Evolutionary conservation across 129 eudicot genomes (phyloP).

Genomic region (Flaveria ramosissima): DNA sequence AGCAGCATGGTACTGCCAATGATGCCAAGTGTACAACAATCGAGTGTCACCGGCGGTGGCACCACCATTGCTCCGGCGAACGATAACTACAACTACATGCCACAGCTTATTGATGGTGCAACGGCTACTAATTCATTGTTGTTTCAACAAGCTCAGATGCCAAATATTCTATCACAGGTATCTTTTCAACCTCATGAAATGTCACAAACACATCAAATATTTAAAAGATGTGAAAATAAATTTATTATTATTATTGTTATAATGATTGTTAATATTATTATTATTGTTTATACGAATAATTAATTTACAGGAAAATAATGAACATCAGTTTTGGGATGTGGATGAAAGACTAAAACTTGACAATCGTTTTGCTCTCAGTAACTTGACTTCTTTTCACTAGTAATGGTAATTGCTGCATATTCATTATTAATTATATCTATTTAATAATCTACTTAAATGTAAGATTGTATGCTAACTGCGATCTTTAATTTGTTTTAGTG

Average conservation of each 20-base stretch:
- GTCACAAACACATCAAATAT: conserved; percentile 13
- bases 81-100: conserved; percentile 40
- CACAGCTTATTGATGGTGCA: conserved; percentile 45
- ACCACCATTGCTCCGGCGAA: conserved; percentile 43
- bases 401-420: background rate
- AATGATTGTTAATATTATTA: background rate
- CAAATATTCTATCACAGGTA: conserved; percentile 57
- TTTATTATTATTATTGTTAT: background rate
- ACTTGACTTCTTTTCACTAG: conserved; percentile 67
- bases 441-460: background rate
- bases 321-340: conserved; percentile 68
- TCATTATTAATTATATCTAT: background rate
- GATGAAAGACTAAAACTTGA: conserved; percentile 65
- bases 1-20: conserved; percentile 50
- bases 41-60: conserved; percentile 18
- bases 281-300: background rate
- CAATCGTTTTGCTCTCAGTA: conserved; percentile 57
- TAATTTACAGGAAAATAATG: conserved; percentile 53
- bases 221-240: background rate
- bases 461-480: conserved; percentile 3
- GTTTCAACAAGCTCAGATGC: conserved; percentile 56
- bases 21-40: conserved; percentile 43
- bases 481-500: conserved; percentile 19
- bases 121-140: conserved; percentile 35
- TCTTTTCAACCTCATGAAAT: conserved; percentile 34